Percentiles rank a stretch among this genome's conserved stretches.
Evolutionary conservation across 2,329 filamentous ascomycete species (phyloP).

Genomic region (Beauveria varroae): DNA sequence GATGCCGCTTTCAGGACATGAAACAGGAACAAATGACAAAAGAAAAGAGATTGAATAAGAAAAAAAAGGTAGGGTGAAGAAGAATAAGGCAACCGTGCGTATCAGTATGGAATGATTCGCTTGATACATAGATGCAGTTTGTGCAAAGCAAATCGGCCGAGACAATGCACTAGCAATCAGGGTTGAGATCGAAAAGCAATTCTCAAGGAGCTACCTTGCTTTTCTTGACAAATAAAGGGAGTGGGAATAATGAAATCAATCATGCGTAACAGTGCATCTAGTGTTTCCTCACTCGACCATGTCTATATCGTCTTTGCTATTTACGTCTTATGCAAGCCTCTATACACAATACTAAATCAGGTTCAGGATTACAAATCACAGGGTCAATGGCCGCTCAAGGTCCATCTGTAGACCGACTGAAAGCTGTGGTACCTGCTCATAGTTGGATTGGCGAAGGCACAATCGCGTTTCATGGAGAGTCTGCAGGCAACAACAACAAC

Average conservation of each 20-base stretch:
- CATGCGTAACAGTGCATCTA: too few relatives aligned
- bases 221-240: not conserved
- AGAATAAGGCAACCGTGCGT: not conserved
- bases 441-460: constrained; percentile 9
- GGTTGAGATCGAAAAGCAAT: not conserved
- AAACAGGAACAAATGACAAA: constrained; percentile 1
- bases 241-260: not conserved
- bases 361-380: not conserved
- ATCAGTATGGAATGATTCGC: too few relatives aligned
- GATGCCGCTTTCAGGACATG: not conserved
- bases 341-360: not conserved
- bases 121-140: too few relatives aligned
- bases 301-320: too few relatives aligned
- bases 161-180: too few relatives aligned
- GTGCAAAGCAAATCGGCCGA: too few relatives aligned
- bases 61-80: not conserved
- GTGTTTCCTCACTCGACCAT: too few relatives aligned
- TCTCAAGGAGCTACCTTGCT: not conserved
- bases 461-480: constrained; percentile 5
- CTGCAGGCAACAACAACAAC: not conserved
- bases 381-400: not conserved
- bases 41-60: not conserved
- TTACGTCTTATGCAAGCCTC: not conserved
- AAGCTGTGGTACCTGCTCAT: constrained; percentile 11
- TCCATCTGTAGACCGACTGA: constrained; percentile 10